These are phyloP conservation scores for Kodamaea sp. DNA, from an alignment of 1,139 yeast species.

Conservation along the genomic window DNA sequence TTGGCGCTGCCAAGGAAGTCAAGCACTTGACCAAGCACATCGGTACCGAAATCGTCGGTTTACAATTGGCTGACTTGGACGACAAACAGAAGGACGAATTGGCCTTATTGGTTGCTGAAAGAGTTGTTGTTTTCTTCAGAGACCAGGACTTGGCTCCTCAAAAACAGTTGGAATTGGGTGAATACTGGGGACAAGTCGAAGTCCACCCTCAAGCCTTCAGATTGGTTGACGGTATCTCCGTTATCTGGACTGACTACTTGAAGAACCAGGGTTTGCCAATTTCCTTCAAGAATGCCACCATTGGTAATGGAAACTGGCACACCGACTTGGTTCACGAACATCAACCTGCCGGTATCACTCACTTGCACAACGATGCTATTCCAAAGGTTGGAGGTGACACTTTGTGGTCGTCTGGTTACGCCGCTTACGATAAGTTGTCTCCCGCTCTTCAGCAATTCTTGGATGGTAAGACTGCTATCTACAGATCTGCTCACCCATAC, in stretches of 20 bases:
- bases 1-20: constrained; percentile 21
- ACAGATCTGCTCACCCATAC: constrained; percentile 44
- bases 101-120: constrained; percentile 44
- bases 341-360: constrained; percentile 52
- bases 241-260: constrained; percentile 53
- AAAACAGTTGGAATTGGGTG: constrained; percentile 46
- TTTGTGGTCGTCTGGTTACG: constrained; percentile 51
- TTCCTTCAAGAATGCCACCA: constrained; percentile 32
- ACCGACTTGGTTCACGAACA: constrained; percentile 49
- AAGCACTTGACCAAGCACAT: constrained; percentile 19
- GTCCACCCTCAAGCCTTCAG: constrained; percentile 43
- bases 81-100: constrained; percentile 38
- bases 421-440: constrained; percentile 52
- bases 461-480: constrained; percentile 51
- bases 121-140: constrained; percentile 46
- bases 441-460: constrained; percentile 48
- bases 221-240: constrained; percentile 43
- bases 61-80: constrained; percentile 21
- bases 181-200: constrained; percentile 47
- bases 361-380: constrained; percentile 46
- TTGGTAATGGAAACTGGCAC: constrained; percentile 47
- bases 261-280: constrained; percentile 24
- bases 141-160: constrained; percentile 46
- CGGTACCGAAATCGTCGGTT: constrained; percentile 21
- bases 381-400: constrained; percentile 54